Conservation (phyloP, 2,329 filamentous ascomycete species). For the Rutstroemia sp. region DNA sequence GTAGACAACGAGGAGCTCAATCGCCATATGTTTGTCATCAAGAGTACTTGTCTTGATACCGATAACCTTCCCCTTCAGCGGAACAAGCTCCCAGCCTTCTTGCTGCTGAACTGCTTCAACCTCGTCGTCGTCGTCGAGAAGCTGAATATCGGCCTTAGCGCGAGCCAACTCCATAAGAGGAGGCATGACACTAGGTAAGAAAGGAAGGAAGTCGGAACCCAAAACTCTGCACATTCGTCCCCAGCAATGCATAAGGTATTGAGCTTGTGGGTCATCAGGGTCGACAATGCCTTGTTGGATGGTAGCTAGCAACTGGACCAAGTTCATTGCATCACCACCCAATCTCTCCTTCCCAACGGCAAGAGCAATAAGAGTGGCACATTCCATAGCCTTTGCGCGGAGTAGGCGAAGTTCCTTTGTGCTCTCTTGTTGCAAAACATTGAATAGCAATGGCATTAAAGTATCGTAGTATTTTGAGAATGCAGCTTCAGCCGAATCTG, state of each 20-base stretch:
- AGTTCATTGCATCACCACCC: conserved; percentile 74
- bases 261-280: conserved; percentile 88
- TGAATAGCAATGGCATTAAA: conserved; percentile 90
- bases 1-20: conserved; percentile 95
- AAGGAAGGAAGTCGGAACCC: conserved; percentile 83
- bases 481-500: conserved; percentile 92
- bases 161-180: conserved; percentile 84
- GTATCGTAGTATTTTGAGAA: conserved; percentile 95
- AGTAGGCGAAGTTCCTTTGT: conserved; percentile 89
- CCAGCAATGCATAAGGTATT: conserved; percentile 98
- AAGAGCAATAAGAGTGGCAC: conserved; percentile 88
- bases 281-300: conserved; percentile 86
- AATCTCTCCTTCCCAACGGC: conserved; percentile 93
- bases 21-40: conserved; percentile 99
- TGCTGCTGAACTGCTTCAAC: conserved; percentile 89
- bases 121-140: conserved; percentile 91
- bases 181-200: conserved; percentile 88
- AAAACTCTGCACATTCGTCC: conserved; percentile 96
- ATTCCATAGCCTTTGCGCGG: conserved; percentile 98
- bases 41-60: conserved; percentile 95
- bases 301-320: conserved; percentile 79
- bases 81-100: conserved; percentile 95
- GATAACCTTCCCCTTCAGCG: conserved; percentile 95
- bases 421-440: conserved; percentile 80
- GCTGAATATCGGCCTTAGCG: conserved; percentile 94